phyloP scores from a whole-genome alignment of 306 rosid species.

The Cucurbita ficifolia region DNA sequence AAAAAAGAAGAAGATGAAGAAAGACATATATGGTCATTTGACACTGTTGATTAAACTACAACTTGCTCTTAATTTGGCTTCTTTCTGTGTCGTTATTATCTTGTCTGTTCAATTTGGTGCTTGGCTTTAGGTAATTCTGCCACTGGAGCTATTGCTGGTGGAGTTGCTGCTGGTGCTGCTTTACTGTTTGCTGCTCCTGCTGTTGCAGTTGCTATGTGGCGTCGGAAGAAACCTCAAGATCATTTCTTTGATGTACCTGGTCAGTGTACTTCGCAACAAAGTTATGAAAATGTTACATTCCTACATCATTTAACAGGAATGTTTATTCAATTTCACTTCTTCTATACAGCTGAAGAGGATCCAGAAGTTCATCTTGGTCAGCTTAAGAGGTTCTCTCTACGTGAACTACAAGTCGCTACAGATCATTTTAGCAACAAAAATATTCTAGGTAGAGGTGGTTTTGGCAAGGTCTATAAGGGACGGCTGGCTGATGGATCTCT shows the following conservation, averaged over 20 bases:
- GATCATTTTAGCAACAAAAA: slow-evolving; percentile 67
- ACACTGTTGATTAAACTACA: neutral
- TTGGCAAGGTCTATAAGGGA: slow-evolving; percentile 92
- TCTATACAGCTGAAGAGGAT: slow-evolving; percentile 71
- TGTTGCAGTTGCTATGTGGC: slow-evolving; percentile 73
- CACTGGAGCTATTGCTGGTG: slow-evolving; percentile 92
- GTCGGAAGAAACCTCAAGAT: slow-evolving; percentile 59
- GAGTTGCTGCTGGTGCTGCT: slow-evolving; percentile 96
- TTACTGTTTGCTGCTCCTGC: slow-evolving; percentile 86
- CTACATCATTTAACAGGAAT: neutral
- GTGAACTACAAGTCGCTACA: slow-evolving; percentile 87
- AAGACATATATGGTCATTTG: neutral
- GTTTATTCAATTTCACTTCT: neutral
- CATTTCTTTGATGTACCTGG: slow-evolving; percentile 95
- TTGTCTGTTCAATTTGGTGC: neutral
- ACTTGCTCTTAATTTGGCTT: neutral
- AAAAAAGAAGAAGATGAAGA: neutral
- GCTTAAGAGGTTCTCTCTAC: slow-evolving; percentile 79
- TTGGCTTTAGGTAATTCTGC: slow-evolving; percentile 33
- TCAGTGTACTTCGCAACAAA: slow-evolving; percentile 25
- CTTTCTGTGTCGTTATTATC: neutral
- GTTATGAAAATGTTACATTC: neutral
- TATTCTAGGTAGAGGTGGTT: slow-evolving; percentile 89
- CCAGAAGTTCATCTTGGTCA: slow-evolving; percentile 95
- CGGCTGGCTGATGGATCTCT: slow-evolving; percentile 81